Base-by-base conservation (phyloP, 106 monocot genomes). In the Allium cepa region DNA sequence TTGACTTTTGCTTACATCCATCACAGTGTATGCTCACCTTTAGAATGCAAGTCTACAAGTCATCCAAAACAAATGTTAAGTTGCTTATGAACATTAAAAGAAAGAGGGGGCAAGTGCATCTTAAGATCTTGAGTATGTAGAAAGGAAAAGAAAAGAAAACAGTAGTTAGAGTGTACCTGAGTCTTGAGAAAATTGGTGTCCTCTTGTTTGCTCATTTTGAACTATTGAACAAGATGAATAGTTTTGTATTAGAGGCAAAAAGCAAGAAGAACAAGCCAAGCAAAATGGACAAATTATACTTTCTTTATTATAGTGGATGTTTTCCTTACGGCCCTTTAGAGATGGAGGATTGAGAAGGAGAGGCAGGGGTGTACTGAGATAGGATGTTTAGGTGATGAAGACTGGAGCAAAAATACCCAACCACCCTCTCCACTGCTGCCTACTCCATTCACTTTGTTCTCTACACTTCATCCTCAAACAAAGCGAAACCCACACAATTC, bases 11-110 rank as follows among this genome's bases (percentile, higher is more conserved):
- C 73, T 84, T 88, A 67, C 88, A 88, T 47, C 88, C 88, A 64
- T 88, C 88, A 69, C 88, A 88, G 73, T 88, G 83, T 47, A 88
- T 84, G 84, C 79, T 81, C 73, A 88, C 88, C 64, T 81, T 88
- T 26, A 88, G 79, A 62, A 81, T 71, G 66, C 80, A 88, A 8
- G 78, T 84, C 88, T 88, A 78, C 71, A 57, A 67, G 26, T 22
- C n/a, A 9, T 8, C 14, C 17, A 59, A 59, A 10, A 10, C 18
- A 15, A 59, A 59, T 18, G 8, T 8, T 18, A 59, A 36, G 4
- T 4, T 36, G 36, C 36, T 15, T 17, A 59, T 18, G 22, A 17
- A 15, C n/a, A 59, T 59, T 53, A 2, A 53, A 53, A 52, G 11
- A 8, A 8, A 52, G 17, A 59, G 13, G 58, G 12, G 16, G 12